phyloP scores from a whole-genome alignment of 306 rosid genomes.

The Senna tora region DNA sequence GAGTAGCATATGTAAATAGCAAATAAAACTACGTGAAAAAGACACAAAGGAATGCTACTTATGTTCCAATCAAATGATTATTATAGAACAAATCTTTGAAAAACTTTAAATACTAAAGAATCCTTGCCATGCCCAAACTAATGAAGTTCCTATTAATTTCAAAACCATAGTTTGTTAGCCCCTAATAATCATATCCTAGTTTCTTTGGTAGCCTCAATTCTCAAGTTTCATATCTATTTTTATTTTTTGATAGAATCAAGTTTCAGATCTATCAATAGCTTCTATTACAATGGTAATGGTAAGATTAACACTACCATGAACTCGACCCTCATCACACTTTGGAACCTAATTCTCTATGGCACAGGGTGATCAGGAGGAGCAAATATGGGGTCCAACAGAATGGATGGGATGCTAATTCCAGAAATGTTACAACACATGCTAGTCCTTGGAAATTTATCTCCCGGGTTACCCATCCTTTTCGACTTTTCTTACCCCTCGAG shows the following conservation, averaged over 20 bases:
- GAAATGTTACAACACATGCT: too few species aligned
- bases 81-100: background rate
- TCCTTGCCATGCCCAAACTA: slow-evolving; percentile 11
- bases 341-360: too few species aligned
- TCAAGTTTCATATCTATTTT: slow-evolving; percentile 14
- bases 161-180: slow-evolving; percentile 11
- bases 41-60: slow-evolving; percentile 27
- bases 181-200: slow-evolving; percentile 7
- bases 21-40: slow-evolving; percentile 22
- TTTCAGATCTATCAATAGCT: background rate
- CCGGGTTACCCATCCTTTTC: too few species aligned
- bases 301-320: too few species aligned
- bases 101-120: slow-evolving; percentile 20
- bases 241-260: too few species aligned
- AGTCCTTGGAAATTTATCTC: too few species aligned
- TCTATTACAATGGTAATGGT: too few species aligned
- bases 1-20: slow-evolving; percentile 12
- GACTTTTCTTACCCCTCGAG: too few species aligned
- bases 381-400: too few species aligned
- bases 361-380: too few species aligned
- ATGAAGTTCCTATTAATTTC: slow-evolving; percentile 16
- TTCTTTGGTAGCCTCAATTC: slow-evolving; percentile 25
- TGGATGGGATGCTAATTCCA: too few species aligned
- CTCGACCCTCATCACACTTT: too few species aligned
- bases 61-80: background rate